Conservation (phyloP, 768 basidiomycete genomes). For the Trametes punicea region DNA sequence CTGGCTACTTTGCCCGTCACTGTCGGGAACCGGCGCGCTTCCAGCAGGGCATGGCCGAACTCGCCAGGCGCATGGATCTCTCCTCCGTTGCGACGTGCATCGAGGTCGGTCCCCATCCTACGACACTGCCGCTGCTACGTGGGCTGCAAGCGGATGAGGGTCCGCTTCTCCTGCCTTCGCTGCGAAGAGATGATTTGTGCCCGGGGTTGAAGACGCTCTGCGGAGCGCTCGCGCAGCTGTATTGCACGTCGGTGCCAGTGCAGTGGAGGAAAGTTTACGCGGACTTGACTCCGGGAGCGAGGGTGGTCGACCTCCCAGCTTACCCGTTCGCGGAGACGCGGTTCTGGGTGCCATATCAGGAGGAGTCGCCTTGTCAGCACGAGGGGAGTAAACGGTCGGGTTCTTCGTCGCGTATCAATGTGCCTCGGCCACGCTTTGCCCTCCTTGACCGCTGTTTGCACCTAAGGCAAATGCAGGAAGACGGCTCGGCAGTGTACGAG, state of each 20-base stretch:
- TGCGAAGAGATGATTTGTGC: slow-evolving; percentile 45
- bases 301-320: slow-evolving; percentile 51
- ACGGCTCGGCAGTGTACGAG: slow-evolving; percentile 40
- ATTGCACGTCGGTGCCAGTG: slow-evolving; percentile 38
- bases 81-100: slow-evolving; percentile 47
- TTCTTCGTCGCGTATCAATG: neutral
- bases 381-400: neutral
- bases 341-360: slow-evolving; percentile 55
- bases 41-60: slow-evolving; percentile 44
- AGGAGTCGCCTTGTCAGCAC: slow-evolving; percentile 16
- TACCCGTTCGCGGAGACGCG: slow-evolving; percentile 58
- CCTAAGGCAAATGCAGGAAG: neutral
- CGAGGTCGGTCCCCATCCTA: slow-evolving; percentile 65
- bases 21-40: slow-evolving; percentile 59
- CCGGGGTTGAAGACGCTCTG: slow-evolving; percentile 45
- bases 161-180: slow-evolving; percentile 44
- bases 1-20: slow-evolving; percentile 56
- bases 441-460: neutral
- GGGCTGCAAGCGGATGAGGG: slow-evolving; percentile 27
- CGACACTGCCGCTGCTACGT: slow-evolving; percentile 52
- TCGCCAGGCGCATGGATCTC: slow-evolving; percentile 31
- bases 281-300: slow-evolving; percentile 36
- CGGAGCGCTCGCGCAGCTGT: slow-evolving; percentile 47
- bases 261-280: slow-evolving; percentile 55
- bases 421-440: slow-evolving; percentile 15